Base-by-base conservation (phyloP, 2,329 filamentous ascomycete genomes). In the Talaromyces verruculosus region DNA sequence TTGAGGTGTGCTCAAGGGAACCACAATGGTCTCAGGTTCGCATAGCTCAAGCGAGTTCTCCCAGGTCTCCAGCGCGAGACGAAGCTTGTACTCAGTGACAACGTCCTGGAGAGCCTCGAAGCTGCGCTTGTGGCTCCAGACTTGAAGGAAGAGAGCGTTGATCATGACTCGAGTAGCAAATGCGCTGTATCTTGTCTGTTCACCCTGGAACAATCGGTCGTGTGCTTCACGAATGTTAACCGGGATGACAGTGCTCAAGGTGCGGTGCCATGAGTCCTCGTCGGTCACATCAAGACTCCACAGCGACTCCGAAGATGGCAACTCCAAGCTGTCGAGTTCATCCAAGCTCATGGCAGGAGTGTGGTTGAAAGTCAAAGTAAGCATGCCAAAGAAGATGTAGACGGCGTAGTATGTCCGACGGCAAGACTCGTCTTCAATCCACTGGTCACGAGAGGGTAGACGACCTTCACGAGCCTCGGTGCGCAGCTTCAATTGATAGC, bases 121-220 rank as follows among this genome's bases (percentile, higher is more conserved):
- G 78, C 92, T 97, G 75, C 95, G 91, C 86, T 97, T 97, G 83
- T 98, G 92, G 76, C 97, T 96, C 95, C 95, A 99, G 2, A 98
- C 94, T 79, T 98, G 95, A 59, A 99, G 85, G 84, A 98, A 99
- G 69, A 99, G 84, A 11, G 95, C 94, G 75, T 98, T 99, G 85
- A 98, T 97, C 92, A 99, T 96, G 69, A 98, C 92, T 68, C 95
- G 92, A 11, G 95, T 96, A 5, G 93, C 94, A 77, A 98, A 99
- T 1, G 94, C 94, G 75, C 94, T 98, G 83, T 98, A 99, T 72
- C 90, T 90, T 61, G 94, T 87, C 66, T 87, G 87, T 76, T 97
- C 92, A 69, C 94, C 95, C 77, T 97, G 93, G 84, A 98, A 98
- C 3, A 99, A 87, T 68, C 93, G 93, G 79, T 96, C 93, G 75